Evolutionary conservation across 306 rosid genomes (phyloP).

Genomic region (Prunus armeniaca): DNA sequence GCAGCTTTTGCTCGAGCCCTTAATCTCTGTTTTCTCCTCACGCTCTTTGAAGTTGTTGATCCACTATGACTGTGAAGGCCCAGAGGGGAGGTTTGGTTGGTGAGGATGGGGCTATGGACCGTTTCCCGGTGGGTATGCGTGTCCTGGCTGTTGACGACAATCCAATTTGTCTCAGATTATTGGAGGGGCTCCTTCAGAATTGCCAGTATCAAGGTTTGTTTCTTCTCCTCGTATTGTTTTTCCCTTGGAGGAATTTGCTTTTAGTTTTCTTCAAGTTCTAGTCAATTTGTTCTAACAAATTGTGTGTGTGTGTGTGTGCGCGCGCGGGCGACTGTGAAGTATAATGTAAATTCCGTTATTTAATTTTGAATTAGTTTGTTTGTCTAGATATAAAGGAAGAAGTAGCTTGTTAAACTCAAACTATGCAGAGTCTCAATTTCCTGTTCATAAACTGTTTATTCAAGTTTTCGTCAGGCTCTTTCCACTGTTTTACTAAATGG

Average conservation of each 20-base stretch:
- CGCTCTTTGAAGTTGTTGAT: slow-evolving; percentile 23
- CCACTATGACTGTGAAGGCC: slow-evolving; percentile 48
- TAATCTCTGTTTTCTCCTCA: slow-evolving; percentile 34
- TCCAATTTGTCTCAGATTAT: slow-evolving; percentile 58
- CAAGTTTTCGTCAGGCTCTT: background rate
- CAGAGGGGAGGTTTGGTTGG: slow-evolving; percentile 33
- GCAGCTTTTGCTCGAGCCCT: slow-evolving; percentile 17
- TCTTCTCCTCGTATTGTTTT: slow-evolving; percentile 2
- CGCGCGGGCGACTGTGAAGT: no score
- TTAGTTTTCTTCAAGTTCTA: slow-evolving; percentile 5
- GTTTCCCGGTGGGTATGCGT: slow-evolving; percentile 81
- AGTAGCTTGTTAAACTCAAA: background rate
- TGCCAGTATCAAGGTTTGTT: slow-evolving; percentile 82
- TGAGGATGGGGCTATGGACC: slow-evolving; percentile 34
- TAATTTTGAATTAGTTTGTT: background rate
- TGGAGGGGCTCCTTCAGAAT: slow-evolving; percentile 64
- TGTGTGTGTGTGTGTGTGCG: background rate
- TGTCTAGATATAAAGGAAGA: background rate
- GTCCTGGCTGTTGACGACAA: slow-evolving; percentile 87
- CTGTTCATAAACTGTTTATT: background rate
- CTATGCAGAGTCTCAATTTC: background rate
- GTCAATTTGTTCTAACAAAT: background rate
- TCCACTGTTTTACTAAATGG: no score
- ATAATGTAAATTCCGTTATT: background rate
- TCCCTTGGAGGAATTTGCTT: background rate